Conservation (phyloP, 1,139 yeast genomes). For the Blastobotrys indianensis region DNA sequence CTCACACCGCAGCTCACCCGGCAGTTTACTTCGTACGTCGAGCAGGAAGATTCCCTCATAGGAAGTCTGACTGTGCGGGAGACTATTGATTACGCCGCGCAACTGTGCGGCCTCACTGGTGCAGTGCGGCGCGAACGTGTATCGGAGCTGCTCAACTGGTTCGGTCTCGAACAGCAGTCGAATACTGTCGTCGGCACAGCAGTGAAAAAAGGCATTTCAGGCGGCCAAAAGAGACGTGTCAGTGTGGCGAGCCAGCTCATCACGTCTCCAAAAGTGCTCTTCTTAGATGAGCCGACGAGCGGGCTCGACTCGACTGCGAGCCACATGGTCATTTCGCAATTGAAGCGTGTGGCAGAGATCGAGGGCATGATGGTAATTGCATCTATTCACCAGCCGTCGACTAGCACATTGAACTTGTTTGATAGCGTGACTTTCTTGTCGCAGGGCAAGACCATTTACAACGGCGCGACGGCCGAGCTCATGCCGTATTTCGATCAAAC, state of each 20-base stretch:
- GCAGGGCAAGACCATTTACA: slow-evolving; percentile 39
- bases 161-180: slow-evolving; percentile 50
- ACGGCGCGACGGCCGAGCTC: slow-evolving; percentile 37
- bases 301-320: slow-evolving; percentile 24
- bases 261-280: slow-evolving; percentile 44
- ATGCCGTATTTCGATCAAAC: slow-evolving; percentile 35
- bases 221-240: slow-evolving; percentile 51
- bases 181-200: slow-evolving; percentile 54
- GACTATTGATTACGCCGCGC: slow-evolving; percentile 49
- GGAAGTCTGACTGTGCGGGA: slow-evolving; percentile 50
- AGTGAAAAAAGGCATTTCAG: slow-evolving; percentile 44
- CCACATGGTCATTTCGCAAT: slow-evolving; percentile 50
- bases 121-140: slow-evolving; percentile 44
- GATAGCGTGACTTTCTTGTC: slow-evolving; percentile 34
- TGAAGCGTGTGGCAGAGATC: slow-evolving; percentile 51
- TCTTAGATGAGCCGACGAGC: slow-evolving; percentile 39
- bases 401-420: slow-evolving; percentile 33
- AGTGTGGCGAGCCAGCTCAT: slow-evolving; percentile 49
- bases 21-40: slow-evolving; percentile 52
- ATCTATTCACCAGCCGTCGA: slow-evolving; percentile 40
- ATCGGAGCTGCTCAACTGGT: slow-evolving; percentile 47
- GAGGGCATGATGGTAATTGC: slow-evolving; percentile 37
- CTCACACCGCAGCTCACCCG: slow-evolving; percentile 29
- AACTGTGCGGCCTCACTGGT: slow-evolving; percentile 39
- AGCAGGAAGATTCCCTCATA: slow-evolving; percentile 54